Conservation (phyloP, 2,329 filamentous ascomycete genomes). For the Sphaceloma murrayae region DNA sequence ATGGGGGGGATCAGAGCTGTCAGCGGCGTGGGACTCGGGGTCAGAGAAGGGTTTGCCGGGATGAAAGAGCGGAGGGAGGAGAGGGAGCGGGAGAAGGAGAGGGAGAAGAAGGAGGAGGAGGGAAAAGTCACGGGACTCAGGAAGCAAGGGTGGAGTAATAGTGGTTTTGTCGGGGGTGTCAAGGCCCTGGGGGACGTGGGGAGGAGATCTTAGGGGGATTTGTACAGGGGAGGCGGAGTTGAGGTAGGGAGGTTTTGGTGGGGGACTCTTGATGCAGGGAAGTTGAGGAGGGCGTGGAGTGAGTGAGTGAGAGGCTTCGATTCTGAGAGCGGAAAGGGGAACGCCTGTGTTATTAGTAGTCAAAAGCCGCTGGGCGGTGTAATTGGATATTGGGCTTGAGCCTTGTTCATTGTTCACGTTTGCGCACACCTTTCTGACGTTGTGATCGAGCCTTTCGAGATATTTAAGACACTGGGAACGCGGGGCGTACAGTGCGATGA, state of each 20-base stretch:
- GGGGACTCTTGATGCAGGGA: no score
- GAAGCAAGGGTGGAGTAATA: constrained; percentile 14
- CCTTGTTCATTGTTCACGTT: neutral
- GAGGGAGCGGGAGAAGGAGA: neutral
- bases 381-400: constrained; percentile 5
- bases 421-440: neutral
- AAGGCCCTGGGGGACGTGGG: constrained; percentile 15
- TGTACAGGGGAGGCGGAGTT: neutral
- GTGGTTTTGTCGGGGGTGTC: constrained; percentile 12
- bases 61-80: neutral
- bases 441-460: neutral
- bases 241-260: no score
- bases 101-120: constrained; percentile 1
- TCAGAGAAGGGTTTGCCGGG: neutral
- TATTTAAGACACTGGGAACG: neutral
- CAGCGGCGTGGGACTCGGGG: neutral
- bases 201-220: constrained; percentile 2
- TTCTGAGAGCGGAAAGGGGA: no score
- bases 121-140: neutral
- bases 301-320: no score
- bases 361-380: constrained; percentile 6
- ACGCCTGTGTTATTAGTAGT: constrained; percentile 11
- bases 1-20: constrained; percentile 1
- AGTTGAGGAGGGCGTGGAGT: no score
- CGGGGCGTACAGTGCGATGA: neutral